Evolutionary conservation across 2,329 filamentous ascomycete genomes (phyloP).

Genomic region (Fonsecaea erecta): DNA sequence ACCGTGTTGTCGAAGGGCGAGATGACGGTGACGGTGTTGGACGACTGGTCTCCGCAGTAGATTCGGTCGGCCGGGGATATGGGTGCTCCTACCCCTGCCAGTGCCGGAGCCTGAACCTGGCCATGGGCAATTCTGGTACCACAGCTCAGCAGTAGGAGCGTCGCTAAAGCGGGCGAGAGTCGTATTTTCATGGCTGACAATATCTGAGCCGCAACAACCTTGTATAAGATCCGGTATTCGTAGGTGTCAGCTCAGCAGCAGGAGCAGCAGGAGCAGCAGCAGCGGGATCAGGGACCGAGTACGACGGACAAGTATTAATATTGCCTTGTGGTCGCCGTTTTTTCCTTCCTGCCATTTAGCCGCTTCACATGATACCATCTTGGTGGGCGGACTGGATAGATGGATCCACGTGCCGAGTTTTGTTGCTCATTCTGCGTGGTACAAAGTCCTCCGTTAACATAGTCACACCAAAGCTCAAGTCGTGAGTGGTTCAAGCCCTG

Average conservation of each 20-base stretch:
- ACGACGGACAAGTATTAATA: background rate
- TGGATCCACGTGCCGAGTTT: no score
- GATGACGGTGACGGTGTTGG: conserved; percentile 7
- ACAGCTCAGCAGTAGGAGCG: no score
- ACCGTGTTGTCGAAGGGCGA: background rate
- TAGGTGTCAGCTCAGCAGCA: background rate
- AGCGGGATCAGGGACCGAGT: no score
- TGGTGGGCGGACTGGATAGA: no score
- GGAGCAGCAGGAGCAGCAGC: background rate
- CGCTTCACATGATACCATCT: no score
- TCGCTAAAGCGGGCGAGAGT: background rate
- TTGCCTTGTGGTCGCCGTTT: no score
- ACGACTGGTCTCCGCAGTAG: conserved; percentile 8
- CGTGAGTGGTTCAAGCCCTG: no score
- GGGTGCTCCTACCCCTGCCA: background rate
- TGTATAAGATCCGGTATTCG: background rate
- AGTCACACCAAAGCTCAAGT: no score
- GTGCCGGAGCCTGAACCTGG: conserved; percentile 8
- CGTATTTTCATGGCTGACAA: background rate
- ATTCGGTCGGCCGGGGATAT: conserved; percentile 4
- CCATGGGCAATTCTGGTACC: background rate
- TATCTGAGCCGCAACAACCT: no score
- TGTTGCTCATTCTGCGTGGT: no score
- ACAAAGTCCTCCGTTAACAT: no score
- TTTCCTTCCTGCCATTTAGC: no score